Evolutionary conservation across 768 basidiomycete species (phyloP).

Genomic region (Boletus rufocinnamomeus): DNA sequence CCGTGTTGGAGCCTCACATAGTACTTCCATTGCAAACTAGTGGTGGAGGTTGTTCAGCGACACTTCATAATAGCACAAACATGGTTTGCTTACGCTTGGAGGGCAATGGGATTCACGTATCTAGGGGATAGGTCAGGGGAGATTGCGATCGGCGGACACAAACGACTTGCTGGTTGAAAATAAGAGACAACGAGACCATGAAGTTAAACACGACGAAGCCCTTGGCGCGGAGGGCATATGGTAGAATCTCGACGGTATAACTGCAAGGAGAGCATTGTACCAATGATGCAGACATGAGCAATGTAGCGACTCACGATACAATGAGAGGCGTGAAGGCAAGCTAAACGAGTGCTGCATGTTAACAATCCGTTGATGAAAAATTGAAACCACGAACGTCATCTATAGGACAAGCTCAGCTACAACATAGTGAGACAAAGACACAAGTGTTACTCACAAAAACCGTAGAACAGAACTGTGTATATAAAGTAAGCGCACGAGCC

Average conservation of each 20-base stretch:
- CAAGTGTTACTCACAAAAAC: conserved; percentile 32
- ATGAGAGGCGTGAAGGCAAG: conserved; percentile 45
- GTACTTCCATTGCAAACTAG: conserved; percentile 47
- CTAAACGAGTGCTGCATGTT: conserved; percentile 10
- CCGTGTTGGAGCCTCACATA: conserved; percentile 33
- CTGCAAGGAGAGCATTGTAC: conserved; percentile 7
- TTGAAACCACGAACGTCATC: conserved; percentile 33
- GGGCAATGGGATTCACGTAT: conserved; percentile 41
- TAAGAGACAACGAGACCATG: conserved; percentile 39
- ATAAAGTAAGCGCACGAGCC: neutral
- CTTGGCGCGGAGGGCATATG: conserved; percentile 43
- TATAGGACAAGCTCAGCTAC: neutral
- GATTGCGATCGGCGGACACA: conserved; percentile 24
- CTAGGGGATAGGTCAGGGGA: conserved; percentile 18
- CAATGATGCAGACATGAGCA: neutral
- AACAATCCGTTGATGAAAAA: neutral
- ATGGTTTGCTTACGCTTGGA: conserved; percentile 22
- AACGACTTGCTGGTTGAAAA: conserved; percentile 45
- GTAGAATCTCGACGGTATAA: conserved; percentile 47
- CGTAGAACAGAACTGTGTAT: conserved; percentile 40
- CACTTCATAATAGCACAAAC: neutral
- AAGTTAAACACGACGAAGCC: conserved; percentile 43
- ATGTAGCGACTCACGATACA: conserved; percentile 30
- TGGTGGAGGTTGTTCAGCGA: neutral
- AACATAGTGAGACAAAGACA: too few relatives aligned